phyloP scores from a whole-genome alignment of 768 basidiomycete genomes.

The Grammothele lineata region DNA sequence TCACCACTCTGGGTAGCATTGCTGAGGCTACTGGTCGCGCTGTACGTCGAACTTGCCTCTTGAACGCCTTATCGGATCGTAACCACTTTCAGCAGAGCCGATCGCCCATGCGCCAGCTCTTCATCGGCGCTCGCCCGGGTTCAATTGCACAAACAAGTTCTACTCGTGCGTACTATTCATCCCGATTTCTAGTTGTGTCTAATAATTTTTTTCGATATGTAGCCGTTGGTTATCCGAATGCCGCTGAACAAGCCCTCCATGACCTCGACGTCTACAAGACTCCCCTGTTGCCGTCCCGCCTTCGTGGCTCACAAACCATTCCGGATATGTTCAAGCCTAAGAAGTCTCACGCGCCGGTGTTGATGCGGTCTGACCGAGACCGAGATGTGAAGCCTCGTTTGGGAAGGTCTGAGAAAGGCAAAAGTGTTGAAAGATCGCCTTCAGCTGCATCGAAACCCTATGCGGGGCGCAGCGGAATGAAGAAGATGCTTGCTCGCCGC shows the following conservation, averaged over 20 bases:
- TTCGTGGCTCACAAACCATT: conserved; percentile 39
- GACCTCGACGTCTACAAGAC: conserved; percentile 78
- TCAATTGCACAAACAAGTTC: conserved; percentile 5
- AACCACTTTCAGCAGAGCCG: conserved; percentile 9
- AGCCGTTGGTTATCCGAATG: conserved; percentile 24
- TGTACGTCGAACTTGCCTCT: not conserved
- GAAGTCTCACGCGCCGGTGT: conserved; percentile 36
- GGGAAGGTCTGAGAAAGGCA: conserved; percentile 35
- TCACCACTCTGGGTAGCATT: conserved; percentile 24
- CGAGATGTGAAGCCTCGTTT: conserved; percentile 43
- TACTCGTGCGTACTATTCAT: conserved; percentile 1
- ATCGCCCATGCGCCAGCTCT: conserved; percentile 13
- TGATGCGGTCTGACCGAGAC: conserved; percentile 65
- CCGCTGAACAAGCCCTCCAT: conserved; percentile 64
- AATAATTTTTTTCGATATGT: no score
- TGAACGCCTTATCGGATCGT: conserved; percentile 14
- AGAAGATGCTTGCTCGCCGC: conserved; percentile 64
- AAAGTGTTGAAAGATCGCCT: conserved; percentile 29
- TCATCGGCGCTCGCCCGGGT: conserved; percentile 10
- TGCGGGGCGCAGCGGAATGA: conserved; percentile 74
- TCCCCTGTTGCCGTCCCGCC: conserved; percentile 65
- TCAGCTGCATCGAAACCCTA: conserved; percentile 69
- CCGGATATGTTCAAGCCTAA: conserved; percentile 64
- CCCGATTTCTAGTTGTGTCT: no score
- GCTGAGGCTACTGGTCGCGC: conserved; percentile 15